phyloP scores from a whole-genome alignment of 768 basidiomycete species.

The Candolleomyces eurysporus region DNA sequence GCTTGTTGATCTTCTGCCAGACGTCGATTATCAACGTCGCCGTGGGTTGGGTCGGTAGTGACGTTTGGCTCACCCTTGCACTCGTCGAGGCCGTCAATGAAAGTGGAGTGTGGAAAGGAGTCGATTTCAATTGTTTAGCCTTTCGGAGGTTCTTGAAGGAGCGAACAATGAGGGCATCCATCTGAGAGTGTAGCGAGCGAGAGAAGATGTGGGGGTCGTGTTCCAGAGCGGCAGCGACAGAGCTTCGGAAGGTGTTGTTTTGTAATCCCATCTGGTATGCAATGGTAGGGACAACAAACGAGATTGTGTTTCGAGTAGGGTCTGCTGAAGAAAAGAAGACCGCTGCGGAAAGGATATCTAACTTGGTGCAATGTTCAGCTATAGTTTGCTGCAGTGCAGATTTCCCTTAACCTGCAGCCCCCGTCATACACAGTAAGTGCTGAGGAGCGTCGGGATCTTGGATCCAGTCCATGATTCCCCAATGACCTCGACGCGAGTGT shows the following conservation, averaged over 20 bases:
- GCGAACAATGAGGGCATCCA: neutral
- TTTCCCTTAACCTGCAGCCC: constrained; percentile 3
- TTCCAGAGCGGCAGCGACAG: neutral
- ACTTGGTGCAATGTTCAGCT: neutral
- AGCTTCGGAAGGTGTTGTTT: neutral
- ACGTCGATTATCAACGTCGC: no score
- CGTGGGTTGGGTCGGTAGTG: no score
- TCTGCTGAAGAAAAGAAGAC: neutral
- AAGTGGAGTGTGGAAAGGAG: neutral
- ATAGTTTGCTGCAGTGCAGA: neutral
- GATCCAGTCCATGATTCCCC: neutral
- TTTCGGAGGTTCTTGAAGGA: neutral
- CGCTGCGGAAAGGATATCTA: neutral
- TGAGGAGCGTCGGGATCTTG: neutral
- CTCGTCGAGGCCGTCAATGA: constrained; percentile 8
- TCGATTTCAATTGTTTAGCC: no score
- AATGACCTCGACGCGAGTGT: neutral
- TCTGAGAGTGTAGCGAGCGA: neutral
- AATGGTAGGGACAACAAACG: neutral
- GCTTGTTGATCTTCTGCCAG: neutral
- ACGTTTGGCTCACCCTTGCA: neutral
- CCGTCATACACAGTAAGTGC: neutral
- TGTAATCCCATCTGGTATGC: neutral
- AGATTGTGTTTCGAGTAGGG: neutral
- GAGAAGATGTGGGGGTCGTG: neutral